Conservation (phyloP, 768 basidiomycete genomes). For the Paxillus ammoniavirescens region DNA sequence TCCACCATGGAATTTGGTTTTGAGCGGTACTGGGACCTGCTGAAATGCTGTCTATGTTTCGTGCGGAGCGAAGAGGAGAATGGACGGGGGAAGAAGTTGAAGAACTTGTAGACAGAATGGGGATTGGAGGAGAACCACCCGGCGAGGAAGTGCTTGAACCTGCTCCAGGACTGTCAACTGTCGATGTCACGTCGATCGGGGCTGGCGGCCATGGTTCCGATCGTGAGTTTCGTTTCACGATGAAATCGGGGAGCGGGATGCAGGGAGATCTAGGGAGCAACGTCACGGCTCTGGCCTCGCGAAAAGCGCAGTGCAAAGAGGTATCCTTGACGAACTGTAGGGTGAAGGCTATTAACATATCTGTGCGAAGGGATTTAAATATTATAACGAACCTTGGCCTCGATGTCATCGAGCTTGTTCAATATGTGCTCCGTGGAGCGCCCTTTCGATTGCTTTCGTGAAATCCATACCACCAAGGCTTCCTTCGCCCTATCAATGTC, state of each 20-base stretch:
- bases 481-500: slow-evolving; percentile 26
- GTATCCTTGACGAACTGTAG: slow-evolving; percentile 30
- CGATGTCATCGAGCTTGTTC: slow-evolving; percentile 25
- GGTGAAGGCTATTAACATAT: neutral
- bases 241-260: slow-evolving; percentile 21
- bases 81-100: neutral
- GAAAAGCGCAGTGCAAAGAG: slow-evolving; percentile 28
- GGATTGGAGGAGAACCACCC: neutral
- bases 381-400: slow-evolving; percentile 23
- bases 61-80: slow-evolving; percentile 6
- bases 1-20: no score
- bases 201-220: neutral
- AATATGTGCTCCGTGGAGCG: slow-evolving; percentile 31
- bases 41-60: neutral
- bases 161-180: neutral
- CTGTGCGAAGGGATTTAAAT: neutral
- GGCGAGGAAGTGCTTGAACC: neutral
- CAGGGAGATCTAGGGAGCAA: slow-evolving; percentile 24
- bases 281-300: slow-evolving; percentile 32
- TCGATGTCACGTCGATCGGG: neutral
- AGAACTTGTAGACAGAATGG: neutral
- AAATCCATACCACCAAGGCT: slow-evolving; percentile 30
- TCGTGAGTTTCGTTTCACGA: neutral
- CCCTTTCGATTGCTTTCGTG: slow-evolving; percentile 27
- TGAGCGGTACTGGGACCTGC: neutral